Evolutionary conservation across 2,329 filamentous ascomycete species (phyloP).

Genomic region (Colletotrichum abscissum): DNA sequence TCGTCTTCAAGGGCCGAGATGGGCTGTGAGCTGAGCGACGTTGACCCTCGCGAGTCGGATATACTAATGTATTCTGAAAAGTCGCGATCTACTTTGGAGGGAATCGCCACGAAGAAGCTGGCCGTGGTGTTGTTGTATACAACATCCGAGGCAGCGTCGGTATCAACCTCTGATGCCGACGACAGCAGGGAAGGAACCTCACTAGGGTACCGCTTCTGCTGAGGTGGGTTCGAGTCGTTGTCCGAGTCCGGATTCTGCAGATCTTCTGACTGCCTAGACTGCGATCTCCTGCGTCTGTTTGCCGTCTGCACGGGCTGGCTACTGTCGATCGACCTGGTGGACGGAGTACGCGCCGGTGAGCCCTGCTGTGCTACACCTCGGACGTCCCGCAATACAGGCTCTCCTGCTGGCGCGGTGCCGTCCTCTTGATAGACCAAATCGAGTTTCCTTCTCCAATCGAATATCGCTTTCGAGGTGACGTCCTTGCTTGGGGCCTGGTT

Average conservation of each 20-base stretch:
- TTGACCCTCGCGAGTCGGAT: conserved; percentile 42
- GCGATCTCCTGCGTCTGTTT: conserved; percentile 17
- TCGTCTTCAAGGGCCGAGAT: conserved; percentile 49
- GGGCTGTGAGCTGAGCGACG: conserved; percentile 44
- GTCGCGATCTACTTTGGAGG: conserved; percentile 46
- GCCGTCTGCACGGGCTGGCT: conserved; percentile 28
- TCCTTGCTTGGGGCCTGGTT: conserved; percentile 36
- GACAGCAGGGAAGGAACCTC: conserved; percentile 20
- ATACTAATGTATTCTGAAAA: conserved; percentile 49
- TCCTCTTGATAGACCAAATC: background rate
- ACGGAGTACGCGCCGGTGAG: background rate
- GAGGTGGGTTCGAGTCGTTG: background rate
- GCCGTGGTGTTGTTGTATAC: background rate
- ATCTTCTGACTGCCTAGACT: background rate
- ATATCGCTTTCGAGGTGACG: conserved; percentile 44
- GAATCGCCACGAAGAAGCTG: conserved; percentile 42
- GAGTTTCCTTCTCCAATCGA: conserved; percentile 46
- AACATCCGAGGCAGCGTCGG: conserved; percentile 32
- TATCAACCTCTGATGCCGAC: conserved; percentile 26
- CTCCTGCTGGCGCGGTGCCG: background rate
- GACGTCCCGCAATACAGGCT: background rate
- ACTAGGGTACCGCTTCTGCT: conserved; percentile 19
- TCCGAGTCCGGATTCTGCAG: conserved; percentile 5
- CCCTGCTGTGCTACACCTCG: background rate
- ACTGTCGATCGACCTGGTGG: conserved; percentile 9